These are phyloP conservation scores for Bassia scoparia DNA, from an alignment of 148 eudicot species.

Conservation along the genomic window DNA sequence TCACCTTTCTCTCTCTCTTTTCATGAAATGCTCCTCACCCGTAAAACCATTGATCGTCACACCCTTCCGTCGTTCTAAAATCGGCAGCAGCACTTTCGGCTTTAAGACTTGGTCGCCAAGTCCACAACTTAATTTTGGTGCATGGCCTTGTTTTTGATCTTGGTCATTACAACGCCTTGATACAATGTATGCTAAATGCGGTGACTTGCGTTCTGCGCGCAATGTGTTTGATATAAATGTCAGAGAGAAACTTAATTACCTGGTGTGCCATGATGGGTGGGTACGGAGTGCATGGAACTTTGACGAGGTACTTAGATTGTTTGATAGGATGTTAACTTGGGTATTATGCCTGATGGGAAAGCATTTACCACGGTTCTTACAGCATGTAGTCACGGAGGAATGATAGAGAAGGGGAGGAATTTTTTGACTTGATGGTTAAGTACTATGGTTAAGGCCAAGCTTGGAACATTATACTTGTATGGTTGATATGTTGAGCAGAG, in stretches of 20 bases:
- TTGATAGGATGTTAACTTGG: slow-evolving; percentile 36
- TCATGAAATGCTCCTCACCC: slow-evolving; percentile 30
- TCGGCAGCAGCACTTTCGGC: slow-evolving; percentile 33
- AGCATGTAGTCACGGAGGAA: slow-evolving; percentile 53
- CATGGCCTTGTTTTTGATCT: slow-evolving; percentile 40
- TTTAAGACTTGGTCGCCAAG: slow-evolving; percentile 29
- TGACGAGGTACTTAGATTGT: slow-evolving; percentile 39
- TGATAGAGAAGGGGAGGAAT: slow-evolving; percentile 44
- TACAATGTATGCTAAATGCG: slow-evolving; percentile 49
- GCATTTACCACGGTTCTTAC: slow-evolving; percentile 40
- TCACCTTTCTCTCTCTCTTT: slow-evolving; percentile 32
- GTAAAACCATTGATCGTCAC: slow-evolving; percentile 35
- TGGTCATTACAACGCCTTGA: slow-evolving; percentile 44
- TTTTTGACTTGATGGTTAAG: slow-evolving; percentile 48
- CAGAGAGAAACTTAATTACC: slow-evolving; percentile 32
- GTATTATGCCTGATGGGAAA: slow-evolving; percentile 39
- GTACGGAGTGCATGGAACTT: slow-evolving; percentile 41
- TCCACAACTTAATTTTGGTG: slow-evolving; percentile 33
- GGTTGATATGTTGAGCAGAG: slow-evolving; percentile 60
- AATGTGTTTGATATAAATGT: slow-evolving; percentile 48
- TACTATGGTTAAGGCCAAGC: slow-evolving; percentile 34
- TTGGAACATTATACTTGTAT: slow-evolving; percentile 61
- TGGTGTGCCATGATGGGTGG: slow-evolving; percentile 56
- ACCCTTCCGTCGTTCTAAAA: slow-evolving; percentile 50
- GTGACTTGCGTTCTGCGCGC: slow-evolving; percentile 41